Conservation (phyloP, 2,329 filamentous ascomycete species). For the Colletotrichum tropicicola region DNA sequence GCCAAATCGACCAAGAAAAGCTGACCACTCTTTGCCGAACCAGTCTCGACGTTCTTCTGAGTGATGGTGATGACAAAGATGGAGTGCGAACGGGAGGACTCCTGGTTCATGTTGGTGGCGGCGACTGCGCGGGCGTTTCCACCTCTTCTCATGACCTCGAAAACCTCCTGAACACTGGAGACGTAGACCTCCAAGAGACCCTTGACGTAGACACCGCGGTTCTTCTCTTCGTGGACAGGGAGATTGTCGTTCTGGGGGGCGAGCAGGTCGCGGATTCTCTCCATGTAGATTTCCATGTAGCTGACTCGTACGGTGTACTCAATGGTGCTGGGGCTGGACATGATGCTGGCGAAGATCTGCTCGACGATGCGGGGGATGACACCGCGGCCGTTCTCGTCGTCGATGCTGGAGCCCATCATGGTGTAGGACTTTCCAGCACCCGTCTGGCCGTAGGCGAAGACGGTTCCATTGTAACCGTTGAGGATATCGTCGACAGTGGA, state of each 20-base stretch:
- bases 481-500: slow-evolving; percentile 97
- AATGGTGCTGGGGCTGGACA: slow-evolving; percentile 90
- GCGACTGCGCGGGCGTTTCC: slow-evolving; percentile 90
- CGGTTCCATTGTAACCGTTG: slow-evolving; percentile 98
- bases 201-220: slow-evolving; percentile 94
- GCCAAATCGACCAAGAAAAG: slow-evolving; percentile 98
- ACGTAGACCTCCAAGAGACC: slow-evolving; percentile 95
- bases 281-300: slow-evolving; percentile 99
- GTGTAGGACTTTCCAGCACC: slow-evolving; percentile 99
- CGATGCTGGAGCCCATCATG: slow-evolving; percentile 97
- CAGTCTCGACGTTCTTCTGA: slow-evolving; percentile 97
- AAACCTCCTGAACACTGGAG: slow-evolving; percentile 93
- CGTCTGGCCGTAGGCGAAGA: slow-evolving; percentile 98
- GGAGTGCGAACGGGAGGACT: slow-evolving; percentile 97
- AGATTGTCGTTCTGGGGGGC: slow-evolving; percentile 95
- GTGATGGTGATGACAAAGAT: slow-evolving; percentile 98
- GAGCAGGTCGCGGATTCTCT: slow-evolving; percentile 92
- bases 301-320: slow-evolving; percentile 99
- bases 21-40: slow-evolving; percentile 94
- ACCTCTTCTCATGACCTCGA: slow-evolving; percentile 94
- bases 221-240: slow-evolving; percentile 98
- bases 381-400: slow-evolving; percentile 86
- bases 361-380: slow-evolving; percentile 97
- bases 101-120: slow-evolving; percentile 98
- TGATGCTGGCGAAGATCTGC: slow-evolving; percentile 96